Evolutionary conservation across 2,329 filamentous ascomycete genomes (phyloP), one percentile per base, ranked within the genome.

Genomic region (Trichoderma endophyticum): DNA sequence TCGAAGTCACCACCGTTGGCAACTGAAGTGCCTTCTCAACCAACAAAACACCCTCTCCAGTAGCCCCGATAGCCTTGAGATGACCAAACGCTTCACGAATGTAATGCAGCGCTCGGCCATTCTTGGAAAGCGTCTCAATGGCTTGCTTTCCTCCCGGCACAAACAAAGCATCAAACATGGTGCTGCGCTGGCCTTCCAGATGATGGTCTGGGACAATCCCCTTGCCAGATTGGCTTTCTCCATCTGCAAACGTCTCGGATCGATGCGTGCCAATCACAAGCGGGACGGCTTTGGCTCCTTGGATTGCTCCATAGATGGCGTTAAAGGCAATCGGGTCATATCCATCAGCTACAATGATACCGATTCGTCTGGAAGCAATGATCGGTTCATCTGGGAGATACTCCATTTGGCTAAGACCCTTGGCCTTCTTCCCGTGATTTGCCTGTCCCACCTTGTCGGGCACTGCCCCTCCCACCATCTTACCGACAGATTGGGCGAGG

Each of bases 31-130:
- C 85, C 48, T 81, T 77, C 21, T 84, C 78, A 32, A 95, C 84
- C 54, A 95, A 83, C 3, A 88, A 83, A 0, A 93, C 88, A 0
- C 86, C 93, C 78, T 94, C 92, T 0, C 92, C 93, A 0, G 91
- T 92, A 0, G 91, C 93, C 2, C 89, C 93, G 28, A 96, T 92
- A 2, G 92, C 84, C 84, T 96, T 96, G 65, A 94, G 85, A 74
- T 96, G 93, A 0, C 92, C 93, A 75, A 95, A 96, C 0, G 93
- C 91, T 80, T 96, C 93, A 2, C 91, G 87, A 4, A 95, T 83
- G 88, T 91, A 96, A 83, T 95, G 91, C 2, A 92, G 78, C 0
- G 92, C 92, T 21, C 92, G 90, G 0, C 93, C 93, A 73, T 87
- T 93, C 83, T 90, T 89, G 71, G 86, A 82, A 0, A 96, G 86